Conservation (phyloP, 2,329 filamentous ascomycete genomes). For the Hypoxylon sp. region DNA sequence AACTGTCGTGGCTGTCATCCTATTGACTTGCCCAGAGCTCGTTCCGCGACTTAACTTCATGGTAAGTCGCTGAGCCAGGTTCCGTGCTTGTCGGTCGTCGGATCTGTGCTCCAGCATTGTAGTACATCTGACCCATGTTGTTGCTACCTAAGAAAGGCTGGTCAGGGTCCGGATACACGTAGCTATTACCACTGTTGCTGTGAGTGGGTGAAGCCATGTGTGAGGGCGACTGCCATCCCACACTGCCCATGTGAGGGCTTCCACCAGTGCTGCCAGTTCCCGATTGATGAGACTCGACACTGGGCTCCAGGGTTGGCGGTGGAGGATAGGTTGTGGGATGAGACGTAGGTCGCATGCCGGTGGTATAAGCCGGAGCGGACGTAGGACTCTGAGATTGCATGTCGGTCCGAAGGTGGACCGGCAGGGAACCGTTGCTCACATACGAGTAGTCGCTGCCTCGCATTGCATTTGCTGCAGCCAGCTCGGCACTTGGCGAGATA, state of each 20-base stretch:
- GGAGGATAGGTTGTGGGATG: constrained; percentile 88
- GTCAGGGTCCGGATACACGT: constrained; percentile 88
- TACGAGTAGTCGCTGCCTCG: constrained; percentile 82
- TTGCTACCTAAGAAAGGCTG: constrained; percentile 70
- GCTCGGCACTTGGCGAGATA: constrained; percentile 82
- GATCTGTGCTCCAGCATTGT: constrained; percentile 71
- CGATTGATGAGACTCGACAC: constrained; percentile 79
- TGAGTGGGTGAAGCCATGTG: constrained; percentile 81
- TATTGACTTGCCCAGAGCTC: constrained; percentile 58
- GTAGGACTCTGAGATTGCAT: constrained; percentile 76
- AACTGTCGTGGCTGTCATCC: constrained; percentile 23
- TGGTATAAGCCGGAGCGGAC: constrained; percentile 74
- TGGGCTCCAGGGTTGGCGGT: constrained; percentile 87
- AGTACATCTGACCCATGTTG: constrained; percentile 78
- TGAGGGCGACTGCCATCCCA: constrained; percentile 89
- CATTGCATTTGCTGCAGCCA: constrained; percentile 77
- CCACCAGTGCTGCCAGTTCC: constrained; percentile 77
- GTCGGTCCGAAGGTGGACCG: constrained; percentile 83
- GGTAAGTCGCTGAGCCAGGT: constrained; percentile 70
- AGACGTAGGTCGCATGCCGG: constrained; percentile 78
- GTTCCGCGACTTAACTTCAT: constrained; percentile 70
- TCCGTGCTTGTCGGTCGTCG: constrained; percentile 82
- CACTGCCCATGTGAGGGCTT: constrained; percentile 85
- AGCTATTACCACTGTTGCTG: constrained; percentile 69
- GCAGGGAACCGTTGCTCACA: constrained; percentile 82